A percentile compares a stretch with the other conserved stretches of the same genome.
Evolutionary conservation across 2,329 filamentous ascomycete genomes (phyloP).

Genomic region (Fusarium transvaalense): DNA sequence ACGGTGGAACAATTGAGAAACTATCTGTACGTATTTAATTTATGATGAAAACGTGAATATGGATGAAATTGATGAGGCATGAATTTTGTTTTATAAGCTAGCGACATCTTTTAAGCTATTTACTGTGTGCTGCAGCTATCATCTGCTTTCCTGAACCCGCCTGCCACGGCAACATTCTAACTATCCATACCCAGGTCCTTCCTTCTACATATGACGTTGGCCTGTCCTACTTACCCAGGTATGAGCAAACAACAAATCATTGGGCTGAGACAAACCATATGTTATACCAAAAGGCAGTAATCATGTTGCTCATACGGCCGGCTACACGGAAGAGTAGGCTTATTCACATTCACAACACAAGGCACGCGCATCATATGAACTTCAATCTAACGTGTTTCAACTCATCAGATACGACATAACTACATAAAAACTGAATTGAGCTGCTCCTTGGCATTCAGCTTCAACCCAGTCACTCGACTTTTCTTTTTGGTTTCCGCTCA

Average conservation of each 20-base stretch:
- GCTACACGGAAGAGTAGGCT: not conserved
- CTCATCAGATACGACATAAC: constrained; percentile 59
- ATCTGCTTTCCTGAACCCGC: not conserved
- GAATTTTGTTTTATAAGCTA: not conserved
- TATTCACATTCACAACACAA: not conserved
- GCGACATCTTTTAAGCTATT: not conserved
- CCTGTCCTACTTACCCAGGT: not conserved
- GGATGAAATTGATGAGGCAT: not conserved
- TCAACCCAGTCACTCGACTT: constrained; percentile 53
- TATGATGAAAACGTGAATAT: not conserved
- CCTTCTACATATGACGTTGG: not conserved
- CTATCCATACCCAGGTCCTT: not conserved
- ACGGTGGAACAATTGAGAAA: not conserved
- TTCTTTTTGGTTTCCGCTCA: constrained; percentile 53
- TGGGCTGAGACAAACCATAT: not conserved
- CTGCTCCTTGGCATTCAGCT: constrained; percentile 55
- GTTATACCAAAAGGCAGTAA: not conserved
- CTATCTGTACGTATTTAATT: not conserved
- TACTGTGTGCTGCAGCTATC: not conserved
- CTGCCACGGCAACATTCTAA: not conserved
- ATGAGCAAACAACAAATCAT: not conserved
- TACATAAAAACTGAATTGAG: constrained; percentile 57
- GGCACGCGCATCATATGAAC: constrained; percentile 27
- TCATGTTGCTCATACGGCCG: too few species aligned
- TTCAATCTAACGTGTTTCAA: constrained; percentile 56